Base-by-base conservation (phyloP, 2,329 filamentous ascomycete species). In the Aspergillus pseudonomiae region DNA sequence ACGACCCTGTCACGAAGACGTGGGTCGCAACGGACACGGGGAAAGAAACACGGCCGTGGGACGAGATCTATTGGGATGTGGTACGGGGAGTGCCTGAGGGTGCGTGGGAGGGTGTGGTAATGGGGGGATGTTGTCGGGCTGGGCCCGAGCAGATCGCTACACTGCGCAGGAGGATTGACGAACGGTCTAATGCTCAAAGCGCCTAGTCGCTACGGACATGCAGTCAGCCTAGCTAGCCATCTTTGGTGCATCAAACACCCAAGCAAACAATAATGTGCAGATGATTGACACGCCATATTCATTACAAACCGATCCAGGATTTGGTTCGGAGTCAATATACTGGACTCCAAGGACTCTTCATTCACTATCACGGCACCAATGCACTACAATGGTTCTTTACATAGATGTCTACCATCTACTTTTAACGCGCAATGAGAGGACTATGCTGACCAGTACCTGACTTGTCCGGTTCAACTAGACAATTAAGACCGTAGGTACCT, bases 1-100 rank as follows among this genome's bases (percentile, higher is more conserved):
- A 91, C 75, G 86, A 91, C 73, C 89, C 88, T 1, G 77, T 75
- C 0, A 88, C 86, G 7, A 85, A 89, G 70, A 78, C 77, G 59
- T 91, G 89, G 89, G 84, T 54, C 21, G 74, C 65, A 75, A 70
- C 62, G 64, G 61, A 3, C 63, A 62, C 14, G 61, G 46, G 41
- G 53, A 46, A 61, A 69, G 71, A 63, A 64, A 61, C 48, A 67
- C 12, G 53, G 12, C 57, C 65, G 48, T 65, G 65, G 65, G 60
- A 65, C 53, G 63, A 64, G 48, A 52, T 43, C 30, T 61, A 59
- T 16, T 62, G 65, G 61, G 63, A 65, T 46, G 59, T 64, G 12
- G 55, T 63, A 62, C 59, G 64, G 19, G n/a, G 26, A 7, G n/a
- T 65, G 30, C 48, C 39, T 36, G 34, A 60, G 9, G 55, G 43